Evolutionary conservation across 2,329 filamentous ascomycete genomes (phyloP), one percentile per base, ranked within the genome.

Genomic region (Aureobasidium sp.): DNA sequence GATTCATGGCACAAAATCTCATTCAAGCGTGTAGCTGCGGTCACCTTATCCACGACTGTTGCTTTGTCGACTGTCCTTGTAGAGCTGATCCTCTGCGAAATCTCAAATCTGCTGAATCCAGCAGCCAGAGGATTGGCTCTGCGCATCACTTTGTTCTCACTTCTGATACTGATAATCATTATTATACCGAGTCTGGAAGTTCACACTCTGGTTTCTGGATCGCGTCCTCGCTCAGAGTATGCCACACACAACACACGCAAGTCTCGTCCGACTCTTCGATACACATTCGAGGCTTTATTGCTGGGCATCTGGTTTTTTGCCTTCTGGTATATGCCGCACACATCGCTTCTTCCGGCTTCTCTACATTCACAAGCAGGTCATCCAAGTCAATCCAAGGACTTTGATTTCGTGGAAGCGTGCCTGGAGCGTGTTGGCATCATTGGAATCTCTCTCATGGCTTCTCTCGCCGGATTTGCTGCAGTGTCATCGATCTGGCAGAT

Each of bases 381-480:
- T 4, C 31, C 60, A 8, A 55, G 21, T 0, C 66, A 77, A 60
- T 47, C 38, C 1, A 67, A 77, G 61, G 66, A 74, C 13, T 74
- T 78, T 60, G 74, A 73, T 25, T 76, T 84, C 57, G 79, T 77
- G 49, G 80, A 84, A 66, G 81, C 79, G 33, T 83, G 81, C 66
- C 69, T 84, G 47, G 81, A 83, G 65, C 72, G 90, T 46, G 85
- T 95, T 27, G 90, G 90, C 13, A 86, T 95, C 42, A 90, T 95
- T 64, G 90, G 90, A 3, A 90, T 94, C 60, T 86, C 87, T 50
- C 75, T 94, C 57, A 95, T 95, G 89, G 90, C 90, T 17, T 80
- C 92, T 15, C 77, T 95, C n/a, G 90, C 90, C 7, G 90, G 90
- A 0, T 95, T 95, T 68, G 90, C 90, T 6, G 89, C 89, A n/a